phyloP scores from a whole-genome alignment of 306 rosid genomes.

The Boehmeria nivea region DNA sequence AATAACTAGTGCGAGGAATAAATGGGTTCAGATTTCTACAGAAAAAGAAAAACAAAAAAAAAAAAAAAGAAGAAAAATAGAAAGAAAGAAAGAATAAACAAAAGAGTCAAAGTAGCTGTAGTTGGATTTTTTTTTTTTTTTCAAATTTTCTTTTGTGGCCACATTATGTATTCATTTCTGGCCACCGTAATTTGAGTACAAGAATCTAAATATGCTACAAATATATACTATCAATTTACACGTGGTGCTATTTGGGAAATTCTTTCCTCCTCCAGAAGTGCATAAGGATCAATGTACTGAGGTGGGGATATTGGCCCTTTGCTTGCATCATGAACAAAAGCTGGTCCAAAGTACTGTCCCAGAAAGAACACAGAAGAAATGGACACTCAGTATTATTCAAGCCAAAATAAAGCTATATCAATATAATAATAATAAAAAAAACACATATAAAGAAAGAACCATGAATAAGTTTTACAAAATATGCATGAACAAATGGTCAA shows the following conservation, averaged over 20 bases:
- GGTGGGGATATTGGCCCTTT: conserved; percentile 52
- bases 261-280: conserved; percentile 85
- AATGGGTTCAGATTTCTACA: too few relatives aligned
- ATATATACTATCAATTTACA: conserved; percentile 40
- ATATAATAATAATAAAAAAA: too few relatives aligned
- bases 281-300: conserved; percentile 79
- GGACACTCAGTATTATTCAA: too few relatives aligned
- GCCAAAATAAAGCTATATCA: too few relatives aligned
- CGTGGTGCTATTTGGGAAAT: conserved; percentile 72
- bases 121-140: not conserved
- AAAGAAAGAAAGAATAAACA: conserved; percentile 14
- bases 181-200: conserved; percentile 4
- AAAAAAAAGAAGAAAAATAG: too few relatives aligned
- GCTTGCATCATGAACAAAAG: conserved; percentile 71
- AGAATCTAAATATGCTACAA: conserved; percentile 11
- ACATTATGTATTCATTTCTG: conserved; percentile 3
- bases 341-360: conserved; percentile 78
- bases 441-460: too few relatives aligned
- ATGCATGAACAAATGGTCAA: too few relatives aligned
- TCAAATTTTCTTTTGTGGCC: not conserved
- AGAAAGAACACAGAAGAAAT: conserved; percentile 4
- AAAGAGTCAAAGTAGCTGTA: conserved; percentile 15
- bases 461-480: too few relatives aligned
- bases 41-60: too few relatives aligned
- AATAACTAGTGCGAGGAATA: too few relatives aligned